phyloP scores from a whole-genome alignment of 2,329 filamentous ascomycete species.

The Alternaria postmessia region DNA sequence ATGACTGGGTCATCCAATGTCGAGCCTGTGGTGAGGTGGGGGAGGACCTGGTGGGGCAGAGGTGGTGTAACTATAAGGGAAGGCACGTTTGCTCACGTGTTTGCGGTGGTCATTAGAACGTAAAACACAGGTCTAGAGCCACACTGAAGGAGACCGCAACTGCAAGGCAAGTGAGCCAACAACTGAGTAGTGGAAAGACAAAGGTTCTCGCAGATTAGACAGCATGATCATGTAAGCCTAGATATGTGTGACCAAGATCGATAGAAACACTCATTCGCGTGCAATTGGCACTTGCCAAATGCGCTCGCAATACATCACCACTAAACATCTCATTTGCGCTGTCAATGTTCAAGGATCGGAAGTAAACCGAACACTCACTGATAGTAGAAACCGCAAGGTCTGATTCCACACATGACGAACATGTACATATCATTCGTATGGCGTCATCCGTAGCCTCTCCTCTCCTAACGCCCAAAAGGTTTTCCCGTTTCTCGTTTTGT shows the following conservation, averaged over 20 bases:
- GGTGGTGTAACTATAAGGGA: background rate
- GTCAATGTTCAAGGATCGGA: background rate
- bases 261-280: background rate
- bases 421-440: background rate
- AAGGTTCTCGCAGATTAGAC: background rate
- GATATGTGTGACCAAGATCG: background rate
- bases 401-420: background rate
- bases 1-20: no score
- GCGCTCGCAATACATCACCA: background rate
- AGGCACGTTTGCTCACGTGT: background rate
- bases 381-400: background rate
- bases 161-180: background rate
- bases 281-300: background rate
- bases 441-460: background rate
- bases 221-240: background rate
- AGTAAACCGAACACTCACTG: background rate
- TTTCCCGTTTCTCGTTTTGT: background rate
- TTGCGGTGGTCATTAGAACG: background rate
- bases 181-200: background rate
- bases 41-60: constrained; percentile 6
- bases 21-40: no score
- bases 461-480: background rate
- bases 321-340: background rate
- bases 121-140: background rate
- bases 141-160: background rate